Evolutionary conservation across 495 filamentous ascomycete genomes (phyloP), one percentile per base, ranked within the genome.

Genomic region (Lasiosphaeria hispida): DNA sequence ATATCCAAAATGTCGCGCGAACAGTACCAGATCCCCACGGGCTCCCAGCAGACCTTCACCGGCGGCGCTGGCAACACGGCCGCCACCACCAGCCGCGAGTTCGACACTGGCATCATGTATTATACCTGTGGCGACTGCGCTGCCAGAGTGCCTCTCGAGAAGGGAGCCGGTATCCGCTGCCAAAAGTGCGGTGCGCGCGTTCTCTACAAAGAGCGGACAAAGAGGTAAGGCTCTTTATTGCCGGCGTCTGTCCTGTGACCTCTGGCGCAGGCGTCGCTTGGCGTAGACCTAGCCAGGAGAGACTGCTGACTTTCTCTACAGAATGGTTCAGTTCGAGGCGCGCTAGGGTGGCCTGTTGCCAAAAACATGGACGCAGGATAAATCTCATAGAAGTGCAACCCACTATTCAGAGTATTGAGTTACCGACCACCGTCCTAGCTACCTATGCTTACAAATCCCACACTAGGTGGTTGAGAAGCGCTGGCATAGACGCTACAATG

Each of bases 251-350:
- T n/a, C 23, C 23, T 30, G 23, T 30, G 23, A 30, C 23, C 23
- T 30, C 23, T 30, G 2, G 2, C 23, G 23, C 23, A 30, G 23
- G 18, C 19, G n/a, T 7, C n/a, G 38, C 19, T 15, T 15, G 19
- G n/a, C 2, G 8, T 19, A 13, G 3, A 7, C 18, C 15, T 10
- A 9, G 7, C 1, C 9, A 10, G 43, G 14, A 30, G 35, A 50
- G 9, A 47, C 18, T 19, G 23, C 23, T 30, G 23, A 30, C 23
- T 30, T 2, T 2, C 2, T 43, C n/a, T 9, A 36, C 56, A 80
- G 81, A 84, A 97, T 98, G 92, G 92, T 98, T 36, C 94, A 98
- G 74, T 98, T 98, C 66, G 92, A 98, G 76, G 95, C 95, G 48
- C 85, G 93, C 65, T 97, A 66, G 34, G 9, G 7, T 10, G 11